Base-by-base conservation (phyloP, 2,329 filamentous ascomycete species). In the Botrytis paeoniae region DNA sequence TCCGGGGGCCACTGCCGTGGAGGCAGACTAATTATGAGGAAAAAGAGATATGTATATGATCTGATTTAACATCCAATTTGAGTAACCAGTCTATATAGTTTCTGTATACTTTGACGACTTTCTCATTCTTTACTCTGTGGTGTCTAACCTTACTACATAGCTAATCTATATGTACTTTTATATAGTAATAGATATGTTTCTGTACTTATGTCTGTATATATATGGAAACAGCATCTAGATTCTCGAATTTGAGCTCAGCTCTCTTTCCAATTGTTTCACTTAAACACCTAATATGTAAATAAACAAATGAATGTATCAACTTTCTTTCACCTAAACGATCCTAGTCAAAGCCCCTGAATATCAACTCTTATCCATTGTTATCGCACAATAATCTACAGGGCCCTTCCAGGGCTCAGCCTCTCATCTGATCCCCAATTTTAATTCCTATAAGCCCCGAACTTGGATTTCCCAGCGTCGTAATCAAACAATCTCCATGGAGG, bases 301-400 rank as follows among this genome's bases (percentile, higher is more conserved):
- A 54, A 29, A 57, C 3, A 57, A 57, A 29, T 32, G 25, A 29
- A 29, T 16, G 6, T 18, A 54, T 54, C 29, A 54, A 54, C n/a
- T 29, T 54, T 29, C 14, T 14, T 29, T 54, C 14, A 29, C n/a
- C 5, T 48, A 9, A 41, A 41, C 39, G 25, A 43, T 29, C 45
- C 64, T 45, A 37, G 64, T 39, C 29, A 8, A 62, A n/a, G 16
- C 57, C 69, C 69, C 51, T 63, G 37, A 63, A 69, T 45, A 63
- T n/a, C 39, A 54, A 54, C 14, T 57, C 41, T 70, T 70, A 62
- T 70, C 32, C 35, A 57, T 37, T 57, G 65, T 41, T 68, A 68
- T 68, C 65, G 45, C n/a, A 7, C 32, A n/a, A 57, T 22, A 57
- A 18, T 22, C 7, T 7, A n/a, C 54, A 61, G 68, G 68, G 48